Base-by-base conservation (phyloP, 306 rosid genomes). In the Psophocarpus tetragonolobus region DNA sequence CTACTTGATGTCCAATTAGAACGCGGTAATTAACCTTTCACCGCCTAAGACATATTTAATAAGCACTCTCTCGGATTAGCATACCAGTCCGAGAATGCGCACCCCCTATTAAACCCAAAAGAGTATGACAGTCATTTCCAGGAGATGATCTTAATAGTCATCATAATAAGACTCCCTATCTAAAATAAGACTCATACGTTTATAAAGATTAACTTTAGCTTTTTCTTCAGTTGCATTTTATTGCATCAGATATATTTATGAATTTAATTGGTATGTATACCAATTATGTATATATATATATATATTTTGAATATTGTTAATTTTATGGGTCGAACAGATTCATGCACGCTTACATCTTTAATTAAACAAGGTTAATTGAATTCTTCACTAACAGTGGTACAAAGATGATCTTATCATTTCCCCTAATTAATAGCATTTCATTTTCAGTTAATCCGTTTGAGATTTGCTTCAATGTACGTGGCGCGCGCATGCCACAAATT, bases 261-360 rank as follows among this genome's bases (percentile, higher is more conserved):
- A n/a, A n/a, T n/a, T n/a, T n/a, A n/a, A n/a, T n/a, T n/a, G n/a
- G n/a, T n/a, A n/a, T n/a, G n/a, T n/a, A n/a, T n/a, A n/a, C n/a
- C n/a, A n/a, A n/a, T n/a, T n/a, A n/a, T n/a, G n/a, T n/a, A 1
- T 44, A 27, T 32, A 30, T 56, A 26, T 24, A 3, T 61, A 29
- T 21, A 13, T 69, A 36, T 42, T 45, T 30, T 14, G 73, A 50
- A 74, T 45, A 13, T 71, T 44, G 18, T 30, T 11, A 10, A 26
- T 47, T 71, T 21, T 45, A 50, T 71, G 30, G 12, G 48, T 8
- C 36, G 61, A 50, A 51, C 3, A 79, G 85, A 79, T 88, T 86
- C 92, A 86, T 86, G 92, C 26, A 88, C 71, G 3, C 20, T 79
- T 58, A 47, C 71, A 82, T 72, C 70, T 61, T 68, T 57, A 67